Evolutionary conservation across 2,329 filamentous ascomycete species (phyloP), one percentile per base, ranked within the genome.

Genomic region (Stromatinia cepivora): DNA sequence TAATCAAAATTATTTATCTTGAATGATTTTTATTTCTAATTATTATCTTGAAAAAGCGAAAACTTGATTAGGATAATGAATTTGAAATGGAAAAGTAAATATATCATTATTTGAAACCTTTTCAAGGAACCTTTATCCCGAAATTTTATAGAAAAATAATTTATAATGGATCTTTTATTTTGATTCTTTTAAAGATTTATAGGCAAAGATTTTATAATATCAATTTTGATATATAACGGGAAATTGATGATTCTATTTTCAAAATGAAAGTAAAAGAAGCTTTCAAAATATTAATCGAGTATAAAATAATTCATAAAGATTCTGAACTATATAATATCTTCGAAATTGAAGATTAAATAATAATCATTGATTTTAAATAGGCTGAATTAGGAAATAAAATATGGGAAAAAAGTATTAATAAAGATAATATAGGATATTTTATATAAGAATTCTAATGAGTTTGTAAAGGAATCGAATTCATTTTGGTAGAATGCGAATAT

Each of bases 21-120:
- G 3, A 56, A 56, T 31, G 17, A n/a, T 31, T 1, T 56, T 10
- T 56, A 56, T 56, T 17, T n/a, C 9, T 9, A 57, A 57, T 9
- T 25, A 7, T 57, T 34, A 57, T 61, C 8, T n/a, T 61, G n/a
- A 61, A 61, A 45, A 61, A 28, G n/a, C 57, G 57, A 7, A 61
- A 61, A 34, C 57, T 8, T 39, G 36, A 61, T 61, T 61, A 8
- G 36, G 57, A 61, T 42, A 34, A 61, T 22, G 46, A 50, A 20
- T 61, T 61, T 11, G 20, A 45, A 31, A 25, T 2, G 5, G 57
- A 61, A 61, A 61, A 61, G 20, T 4, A 1, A 4, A 45, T 45
- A 8, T 46, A 46, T 61, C 31, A 15, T 45, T 1, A 15, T 25
- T n/a, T 61, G 15, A 1, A 42, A 8, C 36, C 57, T 42, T 20